phyloP scores from a whole-genome alignment of 108 stramenopile species.

The Skeletonema costatum region DNA sequence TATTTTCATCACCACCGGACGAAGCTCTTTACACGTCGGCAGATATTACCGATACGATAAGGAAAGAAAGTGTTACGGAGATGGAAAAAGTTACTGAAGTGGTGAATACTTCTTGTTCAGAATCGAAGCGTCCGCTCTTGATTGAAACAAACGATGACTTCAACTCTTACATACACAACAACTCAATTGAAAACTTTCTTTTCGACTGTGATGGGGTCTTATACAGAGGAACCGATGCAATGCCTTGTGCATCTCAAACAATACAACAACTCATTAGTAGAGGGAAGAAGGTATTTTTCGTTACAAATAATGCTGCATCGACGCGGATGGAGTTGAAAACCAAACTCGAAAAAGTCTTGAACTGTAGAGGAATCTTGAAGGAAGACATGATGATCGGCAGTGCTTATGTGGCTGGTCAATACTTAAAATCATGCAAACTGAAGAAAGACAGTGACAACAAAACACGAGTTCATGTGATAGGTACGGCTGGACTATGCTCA shows the following conservation, averaged over 20 bases:
- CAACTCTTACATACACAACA: slow-evolving; percentile 27
- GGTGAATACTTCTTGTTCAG: not conserved
- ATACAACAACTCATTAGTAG: slow-evolving; percentile 43
- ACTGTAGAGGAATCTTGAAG: slow-evolving; percentile 31
- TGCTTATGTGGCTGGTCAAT: slow-evolving; percentile 68
- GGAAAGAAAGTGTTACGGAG: slow-evolving; percentile 28
- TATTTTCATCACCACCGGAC: not conserved
- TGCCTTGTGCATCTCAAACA: slow-evolving; percentile 64
- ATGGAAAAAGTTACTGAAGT: slow-evolving; percentile 12
- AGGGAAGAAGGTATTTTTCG: slow-evolving; percentile 77
- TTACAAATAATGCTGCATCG: slow-evolving; percentile 83
- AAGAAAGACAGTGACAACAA: slow-evolving; percentile 12
- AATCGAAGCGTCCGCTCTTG: slow-evolving; percentile 17
- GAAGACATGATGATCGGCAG: slow-evolving; percentile 80
- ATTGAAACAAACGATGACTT: slow-evolving; percentile 42
- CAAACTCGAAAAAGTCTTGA: slow-evolving; percentile 61
- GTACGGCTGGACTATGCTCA: slow-evolving; percentile 66
- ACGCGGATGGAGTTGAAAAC: slow-evolving; percentile 61
- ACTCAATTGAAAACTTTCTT: slow-evolving; percentile 65
- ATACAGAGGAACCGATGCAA: slow-evolving; percentile 69
- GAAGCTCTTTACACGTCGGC: slow-evolving; percentile 10
- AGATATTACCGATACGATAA: slow-evolving; percentile 39
- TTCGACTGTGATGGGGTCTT: slow-evolving; percentile 92
- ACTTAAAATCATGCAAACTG: slow-evolving; percentile 34
- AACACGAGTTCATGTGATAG: slow-evolving; percentile 76